Evolutionary conservation across 768 basidiomycete species (phyloP).

Genomic region (Gyrodon lividus): DNA sequence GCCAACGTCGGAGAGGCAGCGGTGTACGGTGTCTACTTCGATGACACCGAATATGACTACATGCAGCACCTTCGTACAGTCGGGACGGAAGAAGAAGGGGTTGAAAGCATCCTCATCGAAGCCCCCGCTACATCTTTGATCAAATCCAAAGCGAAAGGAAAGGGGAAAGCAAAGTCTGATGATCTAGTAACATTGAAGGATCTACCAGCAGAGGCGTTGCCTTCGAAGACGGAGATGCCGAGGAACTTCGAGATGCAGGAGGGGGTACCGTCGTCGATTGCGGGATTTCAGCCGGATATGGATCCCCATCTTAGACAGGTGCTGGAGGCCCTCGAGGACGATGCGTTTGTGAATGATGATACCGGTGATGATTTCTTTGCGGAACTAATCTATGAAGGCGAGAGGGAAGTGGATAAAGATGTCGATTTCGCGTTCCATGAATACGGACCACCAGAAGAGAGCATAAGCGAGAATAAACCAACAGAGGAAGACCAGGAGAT

Average conservation of each 20-base stretch:
- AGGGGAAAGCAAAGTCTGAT: constrained; percentile 39
- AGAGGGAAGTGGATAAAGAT: constrained; percentile 59
- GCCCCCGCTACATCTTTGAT: constrained; percentile 51
- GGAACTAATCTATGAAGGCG: constrained; percentile 70
- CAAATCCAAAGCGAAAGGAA: constrained; percentile 28
- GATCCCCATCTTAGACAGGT: constrained; percentile 92
- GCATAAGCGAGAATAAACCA: constrained; percentile 11
- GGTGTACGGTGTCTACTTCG: constrained; percentile 87
- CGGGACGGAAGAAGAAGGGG: constrained; percentile 74
- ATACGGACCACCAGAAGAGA: constrained; percentile 28
- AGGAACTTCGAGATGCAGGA: constrained; percentile 74
- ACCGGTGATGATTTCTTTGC: constrained; percentile 76
- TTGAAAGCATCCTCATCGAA: constrained; percentile 79
- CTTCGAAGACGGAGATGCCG: constrained; percentile 73
- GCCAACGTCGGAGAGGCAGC: constrained; percentile 83
- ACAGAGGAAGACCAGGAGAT: constrained; percentile 36
- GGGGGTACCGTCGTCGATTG: constrained; percentile 75
- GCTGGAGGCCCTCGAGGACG: constrained; percentile 93
- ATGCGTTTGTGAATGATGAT: constrained; percentile 84
- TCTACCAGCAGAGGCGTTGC: constrained; percentile 68
- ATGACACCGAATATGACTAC: constrained; percentile 97
- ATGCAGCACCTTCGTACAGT: constrained; percentile 91
- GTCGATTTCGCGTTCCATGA: constrained; percentile 69
- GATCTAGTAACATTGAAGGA: constrained; percentile 46
- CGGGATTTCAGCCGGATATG: constrained; percentile 94